phyloP scores from a whole-genome alignment of 2,329 filamentous ascomycete species.

The Claviceps maximensis region DNA sequence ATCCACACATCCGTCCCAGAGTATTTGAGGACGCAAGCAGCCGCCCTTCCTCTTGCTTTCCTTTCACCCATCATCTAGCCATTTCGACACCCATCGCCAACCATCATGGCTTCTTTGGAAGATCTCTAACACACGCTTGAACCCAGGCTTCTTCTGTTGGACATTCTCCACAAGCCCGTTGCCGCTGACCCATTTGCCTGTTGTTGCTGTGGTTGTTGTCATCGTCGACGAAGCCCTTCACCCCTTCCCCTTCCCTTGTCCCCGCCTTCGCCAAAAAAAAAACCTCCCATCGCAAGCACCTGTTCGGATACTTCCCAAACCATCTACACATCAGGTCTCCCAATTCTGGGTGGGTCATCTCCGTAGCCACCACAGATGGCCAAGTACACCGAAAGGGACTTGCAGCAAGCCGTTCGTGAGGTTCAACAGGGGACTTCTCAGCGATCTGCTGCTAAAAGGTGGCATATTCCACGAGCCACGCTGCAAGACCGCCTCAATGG shows the following conservation, averaged over 20 bases:
- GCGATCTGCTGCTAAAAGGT: conserved; percentile 7
- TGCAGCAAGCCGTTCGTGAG: conserved; percentile 8
- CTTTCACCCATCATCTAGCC: conserved; percentile 6
- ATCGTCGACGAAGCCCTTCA: background rate
- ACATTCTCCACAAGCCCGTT: conserved; percentile 5
- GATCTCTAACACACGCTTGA: conserved; percentile 7
- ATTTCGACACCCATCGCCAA: conserved; percentile 4
- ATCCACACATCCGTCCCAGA: background rate
- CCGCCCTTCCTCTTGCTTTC: conserved; percentile 2
- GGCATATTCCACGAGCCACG: conserved; percentile 8
- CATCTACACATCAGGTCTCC: background rate
- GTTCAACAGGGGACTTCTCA: conserved; percentile 8
- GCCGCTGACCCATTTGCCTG: background rate
- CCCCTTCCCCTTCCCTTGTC: background rate
- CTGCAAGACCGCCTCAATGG: conserved; percentile 8
- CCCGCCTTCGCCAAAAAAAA: background rate
- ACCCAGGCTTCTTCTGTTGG: conserved; percentile 7
- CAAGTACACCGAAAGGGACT: conserved; percentile 8
- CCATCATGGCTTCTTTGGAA: conserved; percentile 5
- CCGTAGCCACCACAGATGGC: conserved; percentile 5
- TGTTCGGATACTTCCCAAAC: background rate
- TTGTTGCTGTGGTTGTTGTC: background rate
- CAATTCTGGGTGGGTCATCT: background rate
- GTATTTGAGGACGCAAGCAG: conserved; percentile 7
- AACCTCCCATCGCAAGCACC: background rate